A percentile compares a stretch with the other conserved stretches of the same genome.
These are phyloP conservation scores for Penicillium egyptiacum DNA, from an alignment of 495 filamentous ascomycete species.

Conservation along the genomic window DNA sequence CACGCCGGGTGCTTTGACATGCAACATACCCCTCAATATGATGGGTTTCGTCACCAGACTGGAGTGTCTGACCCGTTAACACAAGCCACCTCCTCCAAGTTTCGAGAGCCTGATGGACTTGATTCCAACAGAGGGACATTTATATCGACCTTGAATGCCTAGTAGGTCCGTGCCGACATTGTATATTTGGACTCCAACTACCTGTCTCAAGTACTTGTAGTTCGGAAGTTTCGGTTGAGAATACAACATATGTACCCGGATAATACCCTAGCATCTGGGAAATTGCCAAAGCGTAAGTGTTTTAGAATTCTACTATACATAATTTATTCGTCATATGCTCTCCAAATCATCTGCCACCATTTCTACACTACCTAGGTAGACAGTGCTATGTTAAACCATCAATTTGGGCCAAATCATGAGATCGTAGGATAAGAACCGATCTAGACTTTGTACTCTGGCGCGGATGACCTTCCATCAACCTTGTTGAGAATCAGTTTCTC, in stretches of 20 bases:
- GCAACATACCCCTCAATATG: slow-evolving; percentile 9
- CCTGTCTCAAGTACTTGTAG: not conserved
- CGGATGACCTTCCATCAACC: not conserved
- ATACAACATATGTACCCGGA: not conserved
- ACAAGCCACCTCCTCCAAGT: too few relatives aligned
- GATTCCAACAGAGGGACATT: not conserved
- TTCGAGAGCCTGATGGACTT: not conserved
- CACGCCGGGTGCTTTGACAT: slow-evolving; percentile 11
- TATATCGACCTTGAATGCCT: not conserved
- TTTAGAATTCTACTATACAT: too few relatives aligned
- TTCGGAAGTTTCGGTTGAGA: not conserved
- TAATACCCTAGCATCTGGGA: too few relatives aligned
- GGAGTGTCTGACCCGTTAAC: not conserved
- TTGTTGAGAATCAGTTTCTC: not conserved
- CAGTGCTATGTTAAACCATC: too few relatives aligned
- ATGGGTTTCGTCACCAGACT: slow-evolving; percentile 6
- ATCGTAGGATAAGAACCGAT: not conserved
- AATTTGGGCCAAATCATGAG: too few relatives aligned
- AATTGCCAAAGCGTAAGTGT: too few relatives aligned
- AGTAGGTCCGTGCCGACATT: not conserved
- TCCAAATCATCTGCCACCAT: too few relatives aligned
- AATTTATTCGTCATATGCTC: too few relatives aligned
- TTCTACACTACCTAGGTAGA: too few relatives aligned
- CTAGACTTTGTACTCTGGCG: not conserved
- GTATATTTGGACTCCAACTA: not conserved